Base-by-base conservation (phyloP, 768 basidiomycete species). In the Coprinopsis sp. region DNA sequence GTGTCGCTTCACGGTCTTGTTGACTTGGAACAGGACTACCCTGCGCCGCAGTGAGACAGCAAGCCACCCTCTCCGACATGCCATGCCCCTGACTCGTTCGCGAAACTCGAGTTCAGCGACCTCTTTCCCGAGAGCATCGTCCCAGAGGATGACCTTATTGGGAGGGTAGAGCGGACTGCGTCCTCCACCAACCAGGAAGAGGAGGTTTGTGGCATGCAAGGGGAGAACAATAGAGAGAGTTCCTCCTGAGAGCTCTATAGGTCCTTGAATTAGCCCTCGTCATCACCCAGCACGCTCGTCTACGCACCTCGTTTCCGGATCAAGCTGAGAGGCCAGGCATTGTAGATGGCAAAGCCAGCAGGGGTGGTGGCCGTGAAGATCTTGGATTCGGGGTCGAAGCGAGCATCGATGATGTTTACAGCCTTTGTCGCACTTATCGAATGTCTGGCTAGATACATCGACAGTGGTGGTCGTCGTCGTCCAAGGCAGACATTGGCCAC, bases 91-190 rank as follows among this genome's bases (percentile, higher is more conserved):
- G 1, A 91, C 90, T 48, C 76, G 73, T 65, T 92, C 91, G 57
- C 87, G 75, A 59, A 95, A 94, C 66, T 93, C 91, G 49, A 94
- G 75, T 62, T 93, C 90, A 29, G 87, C 89, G 39, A 91, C 85
- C 60, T 92, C 87, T 50, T 70, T 69, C n/a, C 79, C 79, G 3
- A 77, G 66, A 3, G 74, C 76, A 65, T 91, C 91, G 64, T 94
- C 87, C 90, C 90, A 94, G 44, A 95, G 63, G 53, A 94, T 74
- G 44, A 93, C 87, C 69, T 95, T 94, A 67, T 94, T 94, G 23
- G 86, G 87, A 23, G 92, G 87, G 65, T 92, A 94, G 8, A 85
- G 77, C 24, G 91, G 91, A 62, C 87, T 91, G 45, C 82, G 77
- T 30, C 91, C 90, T 36, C 91, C 91, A 39, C 91, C 91, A 45